These are phyloP conservation scores for Neocatenulostroma microsporum DNA, from an alignment of 2,329 filamentous ascomycete species.

Conservation along the genomic window DNA sequence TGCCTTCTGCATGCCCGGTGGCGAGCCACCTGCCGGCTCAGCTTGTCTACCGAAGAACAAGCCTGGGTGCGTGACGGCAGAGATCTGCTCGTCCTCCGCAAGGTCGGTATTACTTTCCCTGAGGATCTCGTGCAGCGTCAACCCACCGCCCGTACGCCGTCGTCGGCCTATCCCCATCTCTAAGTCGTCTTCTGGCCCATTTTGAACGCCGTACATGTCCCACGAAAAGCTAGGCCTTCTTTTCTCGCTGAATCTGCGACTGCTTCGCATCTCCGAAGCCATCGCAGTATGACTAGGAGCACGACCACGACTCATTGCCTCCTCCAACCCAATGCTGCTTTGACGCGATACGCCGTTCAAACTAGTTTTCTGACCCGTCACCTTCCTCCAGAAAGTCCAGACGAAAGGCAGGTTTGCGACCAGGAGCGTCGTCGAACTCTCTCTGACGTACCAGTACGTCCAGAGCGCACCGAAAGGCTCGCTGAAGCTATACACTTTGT, in stretches of 20 bases:
- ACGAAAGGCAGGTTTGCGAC: conserved; percentile 55
- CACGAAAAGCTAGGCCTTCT: conserved; percentile 1
- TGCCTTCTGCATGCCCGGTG: conserved; percentile 4
- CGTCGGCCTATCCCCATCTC: conserved; percentile 4
- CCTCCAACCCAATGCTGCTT: conserved; percentile 1
- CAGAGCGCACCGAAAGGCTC: conserved; percentile 50
- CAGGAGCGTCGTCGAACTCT: conserved; percentile 52
- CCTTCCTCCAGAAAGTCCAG: conserved; percentile 47
- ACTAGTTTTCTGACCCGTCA: conserved; percentile 26
- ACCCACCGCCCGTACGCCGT: conserved; percentile 1
- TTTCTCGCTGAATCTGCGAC: neutral
- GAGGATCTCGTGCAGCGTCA: conserved; percentile 15
- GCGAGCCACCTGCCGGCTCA: neutral
- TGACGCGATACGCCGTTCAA: conserved; percentile 6
- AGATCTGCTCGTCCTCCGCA: conserved; percentile 6
- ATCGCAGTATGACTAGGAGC: no score
- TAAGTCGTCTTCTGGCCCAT: conserved; percentile 1
- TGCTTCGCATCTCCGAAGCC: no score
- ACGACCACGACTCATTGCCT: neutral
- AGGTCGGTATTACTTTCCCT: conserved; percentile 6
- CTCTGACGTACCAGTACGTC: conserved; percentile 54
- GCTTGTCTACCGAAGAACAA: conserved; percentile 10
- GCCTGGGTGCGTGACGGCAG: conserved; percentile 14
- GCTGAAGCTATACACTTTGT: conserved; percentile 55
- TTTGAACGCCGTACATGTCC: neutral